A percentile compares a stretch with the other conserved stretches of the same genome.
These are phyloP conservation scores for Canavalia ensiformis DNA, from an alignment of 306 rosid species.

Conservation along the genomic window DNA sequence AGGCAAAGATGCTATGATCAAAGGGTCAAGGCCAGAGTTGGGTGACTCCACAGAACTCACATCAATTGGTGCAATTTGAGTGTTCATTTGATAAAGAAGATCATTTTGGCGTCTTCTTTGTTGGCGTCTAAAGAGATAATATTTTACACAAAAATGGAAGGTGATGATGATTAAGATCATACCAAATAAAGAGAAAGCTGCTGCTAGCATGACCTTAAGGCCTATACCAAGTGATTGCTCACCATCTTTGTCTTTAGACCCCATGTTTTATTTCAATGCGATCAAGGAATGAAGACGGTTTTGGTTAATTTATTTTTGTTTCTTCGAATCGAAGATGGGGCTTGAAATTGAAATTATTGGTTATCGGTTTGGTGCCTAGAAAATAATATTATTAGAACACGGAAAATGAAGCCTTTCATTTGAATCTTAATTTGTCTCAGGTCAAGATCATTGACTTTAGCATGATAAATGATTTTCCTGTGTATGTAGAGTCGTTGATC, in stretches of 20 bases:
- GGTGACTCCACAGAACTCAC: constrained; percentile 3
- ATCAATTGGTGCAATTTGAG: constrained; percentile 45
- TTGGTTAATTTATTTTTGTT: constrained; percentile 10
- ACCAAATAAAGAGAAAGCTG: constrained; percentile 46
- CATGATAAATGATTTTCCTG: background rate
- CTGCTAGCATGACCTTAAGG: constrained; percentile 31
- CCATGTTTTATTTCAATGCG: constrained; percentile 39
- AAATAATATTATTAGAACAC: background rate
- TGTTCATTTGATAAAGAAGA: background rate
- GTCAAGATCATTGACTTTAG: constrained; percentile 47
- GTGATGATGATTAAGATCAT: constrained; percentile 15
- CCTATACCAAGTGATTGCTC: background rate
- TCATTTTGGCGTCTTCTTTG: constrained; percentile 41
- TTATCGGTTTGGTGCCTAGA: constrained; percentile 21
- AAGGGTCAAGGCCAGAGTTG: constrained; percentile 55
- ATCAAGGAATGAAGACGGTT: background rate
- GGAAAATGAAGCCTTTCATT: background rate
- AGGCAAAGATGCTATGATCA: constrained; percentile 58
- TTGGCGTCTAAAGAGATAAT: constrained; percentile 35
- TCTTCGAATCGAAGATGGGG: background rate
- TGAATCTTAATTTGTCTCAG: background rate
- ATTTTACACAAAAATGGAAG: constrained; percentile 33
- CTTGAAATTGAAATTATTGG: constrained; percentile 22
- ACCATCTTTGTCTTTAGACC: background rate
- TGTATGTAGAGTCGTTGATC: background rate